These are phyloP conservation scores for Fusarium paranaense DNA, from an alignment of 2,329 filamentous ascomycete species.

Conservation along the genomic window DNA sequence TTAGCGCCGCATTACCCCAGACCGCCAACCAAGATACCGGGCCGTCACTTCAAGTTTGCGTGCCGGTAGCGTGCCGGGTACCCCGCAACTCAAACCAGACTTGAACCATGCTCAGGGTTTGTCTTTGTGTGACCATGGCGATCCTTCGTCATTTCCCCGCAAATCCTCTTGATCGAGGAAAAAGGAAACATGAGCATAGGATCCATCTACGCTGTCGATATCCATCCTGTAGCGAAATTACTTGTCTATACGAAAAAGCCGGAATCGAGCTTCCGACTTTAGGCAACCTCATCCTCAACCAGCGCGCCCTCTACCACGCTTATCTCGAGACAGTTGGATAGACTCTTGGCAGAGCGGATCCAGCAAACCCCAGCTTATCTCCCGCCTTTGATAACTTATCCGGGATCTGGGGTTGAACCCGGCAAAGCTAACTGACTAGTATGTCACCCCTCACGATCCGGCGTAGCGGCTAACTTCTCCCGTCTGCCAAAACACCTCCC, in stretches of 20 bases:
- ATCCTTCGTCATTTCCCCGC: conserved; percentile 1
- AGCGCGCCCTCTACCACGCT: neutral
- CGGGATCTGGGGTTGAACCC: neutral
- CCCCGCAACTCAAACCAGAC: neutral
- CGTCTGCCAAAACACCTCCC: neutral
- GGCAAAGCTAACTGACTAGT: neutral
- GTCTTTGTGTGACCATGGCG: neutral
- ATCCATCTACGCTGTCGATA: neutral
- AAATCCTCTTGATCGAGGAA: neutral
- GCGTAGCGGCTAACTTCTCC: neutral
- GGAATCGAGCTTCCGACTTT: neutral
- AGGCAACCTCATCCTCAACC: neutral
- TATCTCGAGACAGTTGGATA: neutral
- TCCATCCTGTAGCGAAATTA: neutral
- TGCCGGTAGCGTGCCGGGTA: conserved; percentile 2
- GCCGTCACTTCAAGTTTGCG: neutral
- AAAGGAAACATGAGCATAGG: neutral
- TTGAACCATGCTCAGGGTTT: neutral
- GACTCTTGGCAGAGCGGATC: neutral
- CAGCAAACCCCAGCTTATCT: neutral
- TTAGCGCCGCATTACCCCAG: neutral
- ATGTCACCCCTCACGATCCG: neutral
- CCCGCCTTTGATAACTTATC: neutral
- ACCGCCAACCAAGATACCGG: conserved; percentile 7
- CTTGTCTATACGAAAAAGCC: neutral